Evolutionary conservation across 2,329 filamentous ascomycete species (phyloP), one percentile per base, ranked within the genome.

Genomic region (Microdochium trichocladiopsis): DNA sequence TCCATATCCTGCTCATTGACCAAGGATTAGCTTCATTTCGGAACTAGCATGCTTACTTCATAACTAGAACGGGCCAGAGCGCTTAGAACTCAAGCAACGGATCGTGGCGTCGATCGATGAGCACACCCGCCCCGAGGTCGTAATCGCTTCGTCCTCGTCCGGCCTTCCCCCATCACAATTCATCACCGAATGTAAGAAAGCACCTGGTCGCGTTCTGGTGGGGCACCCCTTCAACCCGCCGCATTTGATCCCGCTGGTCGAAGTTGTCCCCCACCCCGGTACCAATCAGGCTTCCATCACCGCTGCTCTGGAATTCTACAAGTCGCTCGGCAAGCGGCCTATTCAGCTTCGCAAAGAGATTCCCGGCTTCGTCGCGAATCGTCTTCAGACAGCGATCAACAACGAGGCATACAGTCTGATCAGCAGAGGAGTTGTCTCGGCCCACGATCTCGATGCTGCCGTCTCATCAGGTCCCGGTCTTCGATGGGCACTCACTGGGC

Each of bases 221-320:
- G 72, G 72, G 3, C 74, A 76, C 56, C 73, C 74, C 0, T 76
- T 75, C 63, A 76, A 77, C 55, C 74, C 74, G 9, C 73, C 73
- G 5, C 73, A 76, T 55, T 61, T 77, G 18, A 72, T 76, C 21
- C 73, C 72, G 1, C 63, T 76, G 14, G 71, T 76, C 21, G 73
- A 77, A 57, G 69, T 76, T 0, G 72, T 75, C 2, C 68, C 67
- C 9, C 66, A 69, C 2, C 48, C 55, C 1, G 56, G 58, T 41
- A 73, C 71, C 0, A 52, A 60, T 4, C 16, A 52, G 1, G 51
- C 51, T 1, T 56, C 60, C 5, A 58, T 68, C 18, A 47, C 56
- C 3, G 52, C 53, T 9, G 63, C 70, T 1, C 64, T 71, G 56
- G 57, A 47, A 0, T 75, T 75, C 53, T 76, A 74, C 59, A 57